Base-by-base conservation (phyloP, 306 rosid genomes). In the Malus fusca region DNA sequence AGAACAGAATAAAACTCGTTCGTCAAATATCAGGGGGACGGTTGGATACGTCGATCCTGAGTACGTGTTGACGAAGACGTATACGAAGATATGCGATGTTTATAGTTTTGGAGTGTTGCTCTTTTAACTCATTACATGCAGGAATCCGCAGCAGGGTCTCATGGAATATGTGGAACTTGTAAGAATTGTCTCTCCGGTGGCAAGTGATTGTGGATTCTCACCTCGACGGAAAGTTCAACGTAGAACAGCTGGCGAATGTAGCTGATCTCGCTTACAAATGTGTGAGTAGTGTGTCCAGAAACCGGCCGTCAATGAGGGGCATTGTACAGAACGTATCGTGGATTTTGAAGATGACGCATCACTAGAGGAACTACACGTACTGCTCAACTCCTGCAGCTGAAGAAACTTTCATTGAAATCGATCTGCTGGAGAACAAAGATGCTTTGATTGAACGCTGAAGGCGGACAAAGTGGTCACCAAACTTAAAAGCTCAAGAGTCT, bases 41-140 rank as follows among this genome's bases (percentile, higher is more conserved):
- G 26, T 42, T n/a, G 77, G 77, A 61, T 74, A 61, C 19, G 43
- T 74, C 44, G 77, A 42, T 43, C 77, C 77, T 6, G 44, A 74
- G 77, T 74, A 74, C 19, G 44, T 74, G 28, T 31, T 11, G 17
- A 61, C 69, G 21, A 74, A 66, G 35, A 42, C 23, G 12, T 88
- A 75, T 83, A 85, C 87, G 26, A 85, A 79, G 87, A 88, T 80
- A 82, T 77, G 89, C 40, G 89, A 85, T 46, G 89, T 88, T 43
- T 88, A 84, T 79, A 85, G 92, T 74, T 88, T 84, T 78, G 88
- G 88, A 2, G 88, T 85, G 81, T 84, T 88, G 75, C 76, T 88
- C 25, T 82, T 88, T 73, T 88, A 88, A 73, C 43, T 74, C 25
- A 61, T 74, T 12, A 74, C 77, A 18, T 60, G 69, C 43, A 61